These are phyloP conservation scores for Blastomyces gilchristii DNA, from an alignment of 2,329 filamentous ascomycete species.

Conservation along the genomic window DNA sequence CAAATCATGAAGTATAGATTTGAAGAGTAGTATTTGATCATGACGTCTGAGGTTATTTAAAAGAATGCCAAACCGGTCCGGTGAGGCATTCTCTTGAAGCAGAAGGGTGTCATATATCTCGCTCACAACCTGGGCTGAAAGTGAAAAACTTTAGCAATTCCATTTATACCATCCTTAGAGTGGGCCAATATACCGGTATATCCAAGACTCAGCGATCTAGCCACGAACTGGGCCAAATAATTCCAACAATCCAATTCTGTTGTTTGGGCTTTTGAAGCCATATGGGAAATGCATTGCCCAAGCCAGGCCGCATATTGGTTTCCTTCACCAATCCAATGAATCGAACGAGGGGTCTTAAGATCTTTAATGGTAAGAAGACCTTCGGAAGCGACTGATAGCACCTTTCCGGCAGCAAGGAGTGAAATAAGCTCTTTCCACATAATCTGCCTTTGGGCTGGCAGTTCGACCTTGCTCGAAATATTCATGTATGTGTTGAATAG, in stretches of 20 bases:
- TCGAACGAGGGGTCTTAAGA: conserved; percentile 18
- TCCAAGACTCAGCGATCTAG: conserved; percentile 58
- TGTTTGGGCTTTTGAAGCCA: conserved; percentile 35
- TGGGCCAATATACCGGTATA: conserved; percentile 49
- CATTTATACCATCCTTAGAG: background rate
- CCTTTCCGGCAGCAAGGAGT: conserved; percentile 49
- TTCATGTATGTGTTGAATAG: conserved; percentile 38
- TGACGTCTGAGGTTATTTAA: conserved; percentile 36
- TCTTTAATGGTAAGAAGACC: conserved; percentile 34
- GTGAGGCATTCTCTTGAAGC: conserved; percentile 22
- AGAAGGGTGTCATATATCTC: conserved; percentile 32
- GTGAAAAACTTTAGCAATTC: conserved; percentile 12
- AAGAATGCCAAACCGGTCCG: conserved; percentile 28
- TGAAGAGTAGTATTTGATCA: conserved; percentile 39
- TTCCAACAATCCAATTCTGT: conserved; percentile 24
- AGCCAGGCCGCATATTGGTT: conserved; percentile 61
- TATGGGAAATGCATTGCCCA: conserved; percentile 48
- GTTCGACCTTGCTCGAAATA: conserved; percentile 32
- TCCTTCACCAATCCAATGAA: conserved; percentile 55
- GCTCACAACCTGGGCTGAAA: conserved; percentile 31
- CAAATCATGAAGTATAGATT: conserved; percentile 37
- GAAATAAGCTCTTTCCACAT: conserved; percentile 55
- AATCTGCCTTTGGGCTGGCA: conserved; percentile 39
- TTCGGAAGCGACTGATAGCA: conserved; percentile 50
- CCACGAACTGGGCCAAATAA: conserved; percentile 37